Base-by-base conservation (phyloP, 1,139 yeast genomes). In the Pichia sp. region DNA sequence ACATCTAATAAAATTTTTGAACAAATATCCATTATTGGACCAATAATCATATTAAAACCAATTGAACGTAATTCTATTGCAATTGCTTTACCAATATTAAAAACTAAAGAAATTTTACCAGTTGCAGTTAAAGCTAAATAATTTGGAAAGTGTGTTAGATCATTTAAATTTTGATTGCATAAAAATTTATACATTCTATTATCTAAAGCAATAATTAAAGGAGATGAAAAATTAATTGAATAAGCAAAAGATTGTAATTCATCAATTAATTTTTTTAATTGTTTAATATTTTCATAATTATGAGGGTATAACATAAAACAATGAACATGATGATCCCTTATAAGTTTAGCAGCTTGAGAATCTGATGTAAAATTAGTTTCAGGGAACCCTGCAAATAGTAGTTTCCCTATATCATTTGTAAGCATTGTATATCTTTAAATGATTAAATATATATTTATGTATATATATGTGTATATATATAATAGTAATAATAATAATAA, bases 101-200 rank as follows among this genome's bases (percentile, higher is more conserved):
- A 74, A 4, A 78, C 80, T 50, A 78, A 58, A 10, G 70, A 70
- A 11, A 68, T 59, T 45, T 76, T 74, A 5, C 75, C 74, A 0
- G 81, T 72, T 20, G 85, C 83, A 1, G 79, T 76, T 35, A 79
- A 61, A 4, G 81, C 85, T 83, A 80, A 78, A 20, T 82, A 79
- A 3, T 82, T 78, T 0, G 86, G 86, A 52, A 74, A 77, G 58
- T 77, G 83, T 9, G 80, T 73, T 29, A 80, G 59, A 10, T 27
- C 28, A 3, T 29, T 16, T n/a, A 16, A 7, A 16, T 40, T 23
- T 4, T 30, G 32, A 8, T 22, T 16, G 20, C 25, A 16, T 20
- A 22, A 16, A 48, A 63, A 67, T 53, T 78, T 83, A 55, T 74
- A 76, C 53, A 59, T 71, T 62, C 73, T 78, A 49, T 71, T 75